Percentiles rank a stretch among this genome's conserved stretches.
Evolutionary conservation across 352 stramenopile species (phyloP).

Genomic region (Pythium phragmitis): DNA sequence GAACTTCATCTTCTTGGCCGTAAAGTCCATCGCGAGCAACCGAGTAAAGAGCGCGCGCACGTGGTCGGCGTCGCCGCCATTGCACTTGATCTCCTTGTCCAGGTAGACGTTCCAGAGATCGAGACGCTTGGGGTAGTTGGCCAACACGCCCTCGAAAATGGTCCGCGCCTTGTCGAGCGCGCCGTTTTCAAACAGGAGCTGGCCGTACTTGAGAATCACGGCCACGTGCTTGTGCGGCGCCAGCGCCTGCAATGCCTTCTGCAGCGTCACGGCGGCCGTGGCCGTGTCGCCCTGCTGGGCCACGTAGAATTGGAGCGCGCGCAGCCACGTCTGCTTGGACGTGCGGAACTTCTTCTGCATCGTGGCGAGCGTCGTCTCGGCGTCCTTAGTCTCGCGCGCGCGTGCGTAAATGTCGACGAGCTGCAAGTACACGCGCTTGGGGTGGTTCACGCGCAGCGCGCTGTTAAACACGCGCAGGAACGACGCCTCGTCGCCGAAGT

Average conservation of each 20-base stretch:
- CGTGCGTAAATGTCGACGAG: constrained; percentile 92
- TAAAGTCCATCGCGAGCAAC: constrained; percentile 93
- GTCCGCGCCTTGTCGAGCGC: constrained; percentile 93
- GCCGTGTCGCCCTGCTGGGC: constrained; percentile 32
- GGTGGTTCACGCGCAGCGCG: constrained; percentile 93
- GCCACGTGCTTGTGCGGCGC: constrained; percentile 93
- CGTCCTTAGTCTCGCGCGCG: constrained; percentile 63
- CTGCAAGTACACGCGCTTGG: constrained; percentile 94
- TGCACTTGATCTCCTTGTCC: constrained; percentile 96
- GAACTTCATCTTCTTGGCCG: constrained; percentile 98
- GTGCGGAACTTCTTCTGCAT: constrained; percentile 93
- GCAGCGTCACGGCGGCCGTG: constrained; percentile 76
- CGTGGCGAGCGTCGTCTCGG: constrained; percentile 69
- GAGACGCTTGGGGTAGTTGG: constrained; percentile 95
- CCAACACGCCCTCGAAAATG: constrained; percentile 93
- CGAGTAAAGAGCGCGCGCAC: constrained; percentile 91
- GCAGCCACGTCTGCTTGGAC: constrained; percentile 89
- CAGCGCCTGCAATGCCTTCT: constrained; percentile 92
- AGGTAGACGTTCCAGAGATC: constrained; percentile 97
- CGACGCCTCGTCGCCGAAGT: constrained; percentile 91
- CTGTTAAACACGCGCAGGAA: constrained; percentile 91
- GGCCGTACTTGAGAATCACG: constrained; percentile 94
- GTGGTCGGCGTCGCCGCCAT: constrained; percentile 63
- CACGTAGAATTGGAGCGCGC: constrained; percentile 85
- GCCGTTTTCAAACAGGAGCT: constrained; percentile 94